These are phyloP conservation scores for Pythium plurisporium DNA, from an alignment of 352 stramenopile species.

Conservation along the genomic window DNA sequence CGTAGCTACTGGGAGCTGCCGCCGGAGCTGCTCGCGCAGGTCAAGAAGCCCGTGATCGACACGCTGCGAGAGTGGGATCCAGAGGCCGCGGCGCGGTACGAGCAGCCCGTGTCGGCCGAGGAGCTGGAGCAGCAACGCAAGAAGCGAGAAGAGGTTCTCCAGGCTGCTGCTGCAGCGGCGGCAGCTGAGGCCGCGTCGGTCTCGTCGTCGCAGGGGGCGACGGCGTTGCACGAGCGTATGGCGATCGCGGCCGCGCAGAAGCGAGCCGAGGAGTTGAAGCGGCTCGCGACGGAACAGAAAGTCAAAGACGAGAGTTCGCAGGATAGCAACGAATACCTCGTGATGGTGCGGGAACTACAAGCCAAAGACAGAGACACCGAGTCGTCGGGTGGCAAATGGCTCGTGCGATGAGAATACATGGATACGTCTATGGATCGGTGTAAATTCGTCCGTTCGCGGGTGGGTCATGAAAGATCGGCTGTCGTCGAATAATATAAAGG, in stretches of 20 bases:
- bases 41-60: constrained; percentile 45
- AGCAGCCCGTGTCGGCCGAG: constrained; percentile 16
- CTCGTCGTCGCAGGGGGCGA: neutral
- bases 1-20: constrained; percentile 76
- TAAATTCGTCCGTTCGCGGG: too few relatives aligned
- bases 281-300: neutral
- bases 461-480: too few relatives aligned
- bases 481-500: neutral
- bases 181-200: neutral
- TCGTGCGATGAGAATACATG: constrained; percentile 42
- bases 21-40: constrained; percentile 38
- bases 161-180: constrained; percentile 12
- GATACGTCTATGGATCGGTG: neutral
- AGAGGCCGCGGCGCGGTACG: constrained; percentile 33
- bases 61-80: constrained; percentile 45
- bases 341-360: constrained; percentile 62
- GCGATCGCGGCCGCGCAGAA: constrained; percentile 46
- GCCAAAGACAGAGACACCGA: constrained; percentile 50
- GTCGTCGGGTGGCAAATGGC: constrained; percentile 53
- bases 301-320: neutral
- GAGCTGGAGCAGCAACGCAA: constrained; percentile 32
- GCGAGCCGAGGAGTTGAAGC: constrained; percentile 43
- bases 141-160: constrained; percentile 32
- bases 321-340: constrained; percentile 43
- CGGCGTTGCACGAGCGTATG: constrained; percentile 55